phyloP scores from a whole-genome alignment of 2,329 filamentous ascomycete genomes.

The Aspergillus sp. region DNA sequence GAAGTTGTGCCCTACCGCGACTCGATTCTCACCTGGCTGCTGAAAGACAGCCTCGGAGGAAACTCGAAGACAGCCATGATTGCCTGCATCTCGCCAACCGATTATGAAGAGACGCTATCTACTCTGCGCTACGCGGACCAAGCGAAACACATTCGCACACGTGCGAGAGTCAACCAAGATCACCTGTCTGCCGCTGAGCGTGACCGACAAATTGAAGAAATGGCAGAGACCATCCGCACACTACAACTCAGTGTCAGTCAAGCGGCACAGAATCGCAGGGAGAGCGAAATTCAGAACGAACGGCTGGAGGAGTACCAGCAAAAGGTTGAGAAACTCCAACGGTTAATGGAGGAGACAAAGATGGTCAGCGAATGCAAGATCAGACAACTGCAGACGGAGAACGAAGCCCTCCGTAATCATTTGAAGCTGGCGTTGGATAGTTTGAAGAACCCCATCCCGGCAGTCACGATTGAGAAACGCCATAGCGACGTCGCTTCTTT shows the following conservation, averaged over 20 bases:
- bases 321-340: conserved; percentile 86
- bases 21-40: conserved; percentile 79
- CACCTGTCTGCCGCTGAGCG: conserved; percentile 89
- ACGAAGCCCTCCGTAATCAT: conserved; percentile 85
- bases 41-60: conserved; percentile 93
- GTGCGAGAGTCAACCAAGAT: conserved; percentile 94
- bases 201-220: conserved; percentile 89
- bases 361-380: conserved; percentile 95
- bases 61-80: conserved; percentile 99
- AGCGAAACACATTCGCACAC: conserved; percentile 94
- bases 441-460: conserved; percentile 87
- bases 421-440: conserved; percentile 83
- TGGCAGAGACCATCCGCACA: conserved; percentile 90
- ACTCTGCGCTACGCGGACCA: conserved; percentile 97
- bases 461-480: conserved; percentile 40
- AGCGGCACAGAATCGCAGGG: conserved; percentile 70
- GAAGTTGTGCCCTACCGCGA: conserved; percentile 91
- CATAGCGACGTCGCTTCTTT: conserved; percentile 43
- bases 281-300: conserved; percentile 77
- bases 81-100: conserved; percentile 90
- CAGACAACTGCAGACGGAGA: conserved; percentile 83
- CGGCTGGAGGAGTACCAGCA: conserved; percentile 93
- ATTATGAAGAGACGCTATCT: conserved; percentile 96
- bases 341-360: conserved; percentile 91
- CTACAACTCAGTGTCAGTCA: conserved; percentile 75